phyloP scores from a whole-genome alignment of 306 rosid genomes.

The Sicyos edulis region DNA sequence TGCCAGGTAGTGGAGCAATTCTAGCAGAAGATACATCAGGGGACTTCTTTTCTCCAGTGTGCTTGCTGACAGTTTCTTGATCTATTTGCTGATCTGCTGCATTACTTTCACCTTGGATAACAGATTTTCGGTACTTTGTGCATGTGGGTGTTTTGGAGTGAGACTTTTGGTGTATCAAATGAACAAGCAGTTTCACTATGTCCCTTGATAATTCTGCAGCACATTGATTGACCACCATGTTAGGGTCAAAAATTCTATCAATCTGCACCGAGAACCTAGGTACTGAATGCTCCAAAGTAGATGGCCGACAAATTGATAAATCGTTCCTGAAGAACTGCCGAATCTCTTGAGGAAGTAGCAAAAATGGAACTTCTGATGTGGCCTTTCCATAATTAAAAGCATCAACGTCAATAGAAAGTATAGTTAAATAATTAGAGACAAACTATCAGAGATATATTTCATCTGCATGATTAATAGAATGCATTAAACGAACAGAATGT shows the following conservation, averaged over 20 bases:
- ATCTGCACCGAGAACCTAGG: slow-evolving; percentile 64
- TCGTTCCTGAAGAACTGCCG: slow-evolving; percentile 59
- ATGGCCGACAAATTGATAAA: slow-evolving; percentile 38
- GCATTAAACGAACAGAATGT: slow-evolving; percentile 1
- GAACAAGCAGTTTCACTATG: slow-evolving; percentile 56
- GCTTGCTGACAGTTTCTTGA: slow-evolving; percentile 28
- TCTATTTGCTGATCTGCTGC: slow-evolving; percentile 27
- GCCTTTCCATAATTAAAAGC: slow-evolving; percentile 48
- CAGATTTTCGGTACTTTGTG: slow-evolving; percentile 26
- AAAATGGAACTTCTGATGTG: slow-evolving; percentile 67
- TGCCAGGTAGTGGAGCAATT: slow-evolving; percentile 41
- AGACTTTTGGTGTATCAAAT: slow-evolving; percentile 63
- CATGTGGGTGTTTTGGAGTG: slow-evolving; percentile 36
- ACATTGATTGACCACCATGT: slow-evolving; percentile 47
- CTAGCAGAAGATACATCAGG: slow-evolving; percentile 37
- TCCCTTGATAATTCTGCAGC: slow-evolving; percentile 57
- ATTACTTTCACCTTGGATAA: slow-evolving; percentile 26
- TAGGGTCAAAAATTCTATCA: slow-evolving; percentile 53
- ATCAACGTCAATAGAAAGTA: slow-evolving; percentile 3
- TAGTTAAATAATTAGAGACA: not conserved
- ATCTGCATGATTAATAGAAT: not conserved
- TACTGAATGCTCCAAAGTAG: slow-evolving; percentile 47
- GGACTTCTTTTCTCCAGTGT: slow-evolving; percentile 27
- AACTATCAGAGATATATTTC: not conserved
- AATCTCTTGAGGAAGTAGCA: slow-evolving; percentile 56